phyloP scores from a whole-genome alignment of 352 stramenopile genomes.

The Globisporangium takayamanum region DNA sequence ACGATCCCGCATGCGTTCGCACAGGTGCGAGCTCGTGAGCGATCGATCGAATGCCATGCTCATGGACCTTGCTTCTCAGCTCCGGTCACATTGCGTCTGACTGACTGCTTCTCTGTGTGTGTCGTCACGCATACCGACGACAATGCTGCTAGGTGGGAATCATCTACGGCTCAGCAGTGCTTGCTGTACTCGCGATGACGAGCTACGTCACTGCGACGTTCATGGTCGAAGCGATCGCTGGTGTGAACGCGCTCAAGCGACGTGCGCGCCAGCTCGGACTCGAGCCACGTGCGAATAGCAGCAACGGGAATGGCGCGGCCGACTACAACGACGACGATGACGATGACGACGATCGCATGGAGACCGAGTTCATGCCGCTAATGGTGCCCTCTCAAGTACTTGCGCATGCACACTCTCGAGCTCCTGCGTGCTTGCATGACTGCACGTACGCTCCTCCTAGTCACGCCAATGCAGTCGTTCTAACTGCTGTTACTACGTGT shows the following conservation, averaged over 20 bases:
- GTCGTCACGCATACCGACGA: not conserved
- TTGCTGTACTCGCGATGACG: constrained; percentile 50
- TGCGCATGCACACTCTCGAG: not conserved
- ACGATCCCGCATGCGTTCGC: constrained; percentile 84
- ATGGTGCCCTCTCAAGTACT: constrained; percentile 71
- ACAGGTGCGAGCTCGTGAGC: constrained; percentile 31
- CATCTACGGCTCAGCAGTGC: constrained; percentile 59
- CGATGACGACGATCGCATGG: constrained; percentile 26
- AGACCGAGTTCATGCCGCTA: constrained; percentile 69
- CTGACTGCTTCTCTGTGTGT: not conserved
- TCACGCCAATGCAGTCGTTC: not conserved
- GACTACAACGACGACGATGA: constrained; percentile 31
- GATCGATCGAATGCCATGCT: not conserved
- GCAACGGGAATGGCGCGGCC: constrained; percentile 12
- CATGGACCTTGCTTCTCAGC: not conserved
- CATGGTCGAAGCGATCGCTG: constrained; percentile 80
- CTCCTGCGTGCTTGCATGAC: not conserved
- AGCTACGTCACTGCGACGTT: constrained; percentile 85
- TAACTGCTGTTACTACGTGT: not conserved
- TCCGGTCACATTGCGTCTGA: not conserved
- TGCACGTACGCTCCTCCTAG: not conserved
- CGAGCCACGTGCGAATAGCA: constrained; percentile 1
- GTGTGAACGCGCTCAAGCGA: constrained; percentile 70
- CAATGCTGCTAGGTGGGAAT: constrained; percentile 44
- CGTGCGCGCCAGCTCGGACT: constrained; percentile 35